Conservation (phyloP, 176 grass and related monocot genomes). For the Hyparrhenia diplandra region DNA sequence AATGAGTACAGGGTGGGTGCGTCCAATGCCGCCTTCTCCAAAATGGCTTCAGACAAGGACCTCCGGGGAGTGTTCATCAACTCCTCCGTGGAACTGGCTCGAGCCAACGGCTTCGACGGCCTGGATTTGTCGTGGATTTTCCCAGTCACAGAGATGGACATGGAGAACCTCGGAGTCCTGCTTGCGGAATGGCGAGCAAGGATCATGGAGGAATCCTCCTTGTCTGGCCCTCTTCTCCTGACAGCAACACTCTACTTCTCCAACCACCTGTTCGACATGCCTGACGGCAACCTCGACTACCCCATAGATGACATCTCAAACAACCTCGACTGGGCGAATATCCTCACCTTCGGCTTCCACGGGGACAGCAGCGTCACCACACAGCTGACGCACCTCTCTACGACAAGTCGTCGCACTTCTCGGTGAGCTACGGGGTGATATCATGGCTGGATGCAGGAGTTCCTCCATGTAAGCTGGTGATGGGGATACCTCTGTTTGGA, state of each 20-base stretch:
- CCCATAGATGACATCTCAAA: constrained; percentile 44
- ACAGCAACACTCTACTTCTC: constrained; percentile 68
- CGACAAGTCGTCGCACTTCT: constrained; percentile 65
- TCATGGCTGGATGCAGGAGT: constrained; percentile 79
- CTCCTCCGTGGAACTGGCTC: constrained; percentile 46
- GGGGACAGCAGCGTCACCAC: constrained; percentile 47
- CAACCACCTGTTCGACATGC: constrained; percentile 59
- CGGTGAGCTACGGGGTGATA: constrained; percentile 59
- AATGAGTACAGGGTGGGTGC: constrained; percentile 3
- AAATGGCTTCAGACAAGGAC: constrained; percentile 37
- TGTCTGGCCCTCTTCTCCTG: constrained; percentile 44
- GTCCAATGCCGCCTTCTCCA: constrained; percentile 52
- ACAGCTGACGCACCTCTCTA: constrained; percentile 54
- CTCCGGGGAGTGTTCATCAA: constrained; percentile 48
- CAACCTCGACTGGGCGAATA: constrained; percentile 60
- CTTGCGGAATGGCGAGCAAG: constrained; percentile 53
- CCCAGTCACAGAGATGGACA: constrained; percentile 41
- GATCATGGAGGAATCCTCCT: constrained; percentile 44
- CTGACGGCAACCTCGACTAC: constrained; percentile 53
- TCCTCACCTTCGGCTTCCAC: constrained; percentile 52
- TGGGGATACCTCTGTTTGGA: constrained; percentile 68
- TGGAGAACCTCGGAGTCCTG: constrained; percentile 50
- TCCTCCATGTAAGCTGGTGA: constrained; percentile 62
- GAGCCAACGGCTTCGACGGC: constrained; percentile 58
- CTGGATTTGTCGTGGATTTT: constrained; percentile 68